Percentiles rank a stretch among this genome's conserved stretches.
Evolutionary conservation across 495 filamentous ascomycete species (phyloP).

Genomic region (Neurospora sp.): DNA sequence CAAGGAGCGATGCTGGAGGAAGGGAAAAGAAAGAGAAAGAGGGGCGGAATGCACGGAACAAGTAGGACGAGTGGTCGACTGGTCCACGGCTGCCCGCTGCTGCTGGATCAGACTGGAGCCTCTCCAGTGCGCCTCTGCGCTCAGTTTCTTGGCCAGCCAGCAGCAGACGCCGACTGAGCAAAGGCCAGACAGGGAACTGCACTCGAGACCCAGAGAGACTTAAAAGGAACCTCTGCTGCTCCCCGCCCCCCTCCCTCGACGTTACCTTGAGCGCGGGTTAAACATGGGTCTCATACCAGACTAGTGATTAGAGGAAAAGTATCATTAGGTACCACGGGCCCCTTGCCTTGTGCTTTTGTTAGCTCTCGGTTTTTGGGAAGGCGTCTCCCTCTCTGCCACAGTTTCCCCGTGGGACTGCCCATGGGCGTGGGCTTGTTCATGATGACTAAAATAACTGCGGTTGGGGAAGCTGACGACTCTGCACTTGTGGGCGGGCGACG

Average conservation of each 20-base stretch:
- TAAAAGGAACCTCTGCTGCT: background rate
- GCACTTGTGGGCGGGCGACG: background rate
- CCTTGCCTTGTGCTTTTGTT: background rate
- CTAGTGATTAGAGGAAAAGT: background rate
- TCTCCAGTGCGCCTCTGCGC: background rate
- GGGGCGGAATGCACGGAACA: constrained; percentile 21
- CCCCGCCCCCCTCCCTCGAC: background rate
- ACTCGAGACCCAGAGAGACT: background rate
- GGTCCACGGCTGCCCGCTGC: constrained; percentile 3
- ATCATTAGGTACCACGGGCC: background rate
- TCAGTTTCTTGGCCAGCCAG: background rate
- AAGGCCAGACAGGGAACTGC: background rate
- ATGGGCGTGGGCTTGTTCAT: background rate
- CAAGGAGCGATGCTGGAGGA: constrained; percentile 12
- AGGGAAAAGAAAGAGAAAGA: constrained; percentile 13
- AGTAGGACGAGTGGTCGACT: constrained; percentile 8
- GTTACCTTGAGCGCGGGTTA: background rate
- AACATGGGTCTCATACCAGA: background rate
- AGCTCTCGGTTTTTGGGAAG: background rate
- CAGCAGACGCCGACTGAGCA: background rate
- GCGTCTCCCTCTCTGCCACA: background rate
- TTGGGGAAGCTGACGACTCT: background rate
- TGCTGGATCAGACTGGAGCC: background rate
- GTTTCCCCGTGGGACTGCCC: background rate
- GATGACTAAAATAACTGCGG: background rate